Evolutionary conservation across 2,329 filamentous ascomycete genomes (phyloP).

Genomic region (Chrysosporium queenslandicum): DNA sequence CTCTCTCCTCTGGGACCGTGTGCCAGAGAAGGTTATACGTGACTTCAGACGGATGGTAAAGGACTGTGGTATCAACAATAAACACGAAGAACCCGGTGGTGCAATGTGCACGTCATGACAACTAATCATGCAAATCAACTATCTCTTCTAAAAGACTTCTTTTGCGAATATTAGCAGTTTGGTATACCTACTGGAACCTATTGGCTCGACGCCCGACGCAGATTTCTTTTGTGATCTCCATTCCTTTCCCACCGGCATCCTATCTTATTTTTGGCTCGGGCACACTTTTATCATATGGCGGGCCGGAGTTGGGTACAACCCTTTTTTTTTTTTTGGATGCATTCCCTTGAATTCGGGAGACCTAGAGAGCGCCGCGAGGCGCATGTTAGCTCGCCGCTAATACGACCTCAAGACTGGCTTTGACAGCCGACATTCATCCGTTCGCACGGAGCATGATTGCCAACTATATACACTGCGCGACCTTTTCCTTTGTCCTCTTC

Average conservation of each 20-base stretch:
- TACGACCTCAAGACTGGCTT: slow-evolving; percentile 6
- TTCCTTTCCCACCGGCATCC: not conserved
- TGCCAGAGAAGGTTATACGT: slow-evolving; percentile 80
- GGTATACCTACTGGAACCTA: slow-evolving; percentile 5
- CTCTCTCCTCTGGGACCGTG: slow-evolving; percentile 87
- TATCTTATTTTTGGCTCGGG: slow-evolving; percentile 5
- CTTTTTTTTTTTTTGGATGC: not conserved
- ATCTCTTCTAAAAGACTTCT: not conserved
- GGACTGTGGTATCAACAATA: slow-evolving; percentile 47
- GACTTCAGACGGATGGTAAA: slow-evolving; percentile 88
- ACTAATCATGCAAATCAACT: not conserved
- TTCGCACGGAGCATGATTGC: slow-evolving; percentile 14
- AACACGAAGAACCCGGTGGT: slow-evolving; percentile 23
- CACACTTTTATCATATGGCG: slow-evolving; percentile 7
- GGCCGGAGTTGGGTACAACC: not conserved
- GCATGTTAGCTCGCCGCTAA: slow-evolving; percentile 9
- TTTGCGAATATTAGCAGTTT: not conserved
- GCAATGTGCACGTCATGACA: slow-evolving; percentile 13
- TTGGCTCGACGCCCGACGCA: slow-evolving; percentile 17
- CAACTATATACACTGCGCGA: slow-evolving; percentile 17
- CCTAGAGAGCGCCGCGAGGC: slow-evolving; percentile 14
- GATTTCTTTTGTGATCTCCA: slow-evolving; percentile 16
- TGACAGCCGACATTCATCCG: slow-evolving; percentile 5
- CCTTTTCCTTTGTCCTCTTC: slow-evolving; percentile 5
- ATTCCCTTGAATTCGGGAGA: slow-evolving; percentile 1